phyloP scores from a whole-genome alignment of 345 rosid species.

The Syzygium aqueum region DNA sequence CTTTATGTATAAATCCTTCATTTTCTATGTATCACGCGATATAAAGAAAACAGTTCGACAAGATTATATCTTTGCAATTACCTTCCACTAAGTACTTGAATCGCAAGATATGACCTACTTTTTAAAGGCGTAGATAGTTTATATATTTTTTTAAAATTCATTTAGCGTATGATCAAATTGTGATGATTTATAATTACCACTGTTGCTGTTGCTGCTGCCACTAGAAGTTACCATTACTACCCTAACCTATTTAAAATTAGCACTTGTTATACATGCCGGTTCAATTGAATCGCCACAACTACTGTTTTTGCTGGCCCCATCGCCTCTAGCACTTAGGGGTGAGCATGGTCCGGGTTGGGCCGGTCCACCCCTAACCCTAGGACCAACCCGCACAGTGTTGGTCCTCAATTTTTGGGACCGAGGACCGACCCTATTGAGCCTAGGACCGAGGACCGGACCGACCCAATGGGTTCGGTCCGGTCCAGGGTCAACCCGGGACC shows the following conservation, averaged over 20 bases:
- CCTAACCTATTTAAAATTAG: neutral
- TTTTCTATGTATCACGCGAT: neutral
- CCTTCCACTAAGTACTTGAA: neutral
- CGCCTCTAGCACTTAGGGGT: no score
- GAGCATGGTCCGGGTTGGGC: no score
- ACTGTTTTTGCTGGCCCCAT: neutral
- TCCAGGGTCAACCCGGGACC: no score
- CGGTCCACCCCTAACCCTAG: no score
- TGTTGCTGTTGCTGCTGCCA: fast-evolving
- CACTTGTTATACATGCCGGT: fast-evolving
- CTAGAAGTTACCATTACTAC: neutral
- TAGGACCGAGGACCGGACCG: no score
- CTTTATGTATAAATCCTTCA: neutral
- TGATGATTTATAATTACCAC: neutral
- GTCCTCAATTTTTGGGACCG: no score
- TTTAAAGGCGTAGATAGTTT: neutral
- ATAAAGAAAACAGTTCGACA: neutral
- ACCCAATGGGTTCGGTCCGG: no score
- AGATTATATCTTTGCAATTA: neutral
- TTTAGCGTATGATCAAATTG: neutral
- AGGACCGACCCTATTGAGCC: no score
- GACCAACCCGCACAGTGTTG: no score
- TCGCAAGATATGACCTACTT: neutral
- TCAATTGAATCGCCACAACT: neutral
- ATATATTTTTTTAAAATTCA: neutral